Conservation (phyloP, 2,329 filamentous ascomycete genomes). For the Rhytidhysteron rufulum region DNA sequence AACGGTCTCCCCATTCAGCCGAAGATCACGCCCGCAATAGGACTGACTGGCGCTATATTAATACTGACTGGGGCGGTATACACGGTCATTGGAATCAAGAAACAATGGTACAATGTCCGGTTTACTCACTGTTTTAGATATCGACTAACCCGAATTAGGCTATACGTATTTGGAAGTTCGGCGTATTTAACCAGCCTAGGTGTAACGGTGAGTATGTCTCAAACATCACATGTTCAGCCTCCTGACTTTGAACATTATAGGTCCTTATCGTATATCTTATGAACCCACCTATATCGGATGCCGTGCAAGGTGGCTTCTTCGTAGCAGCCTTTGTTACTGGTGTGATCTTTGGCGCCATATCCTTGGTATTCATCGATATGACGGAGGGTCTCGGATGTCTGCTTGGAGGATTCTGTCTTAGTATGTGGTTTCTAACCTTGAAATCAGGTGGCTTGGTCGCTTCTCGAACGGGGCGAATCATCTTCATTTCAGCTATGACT, state of each 20-base stretch:
- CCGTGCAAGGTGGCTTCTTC: constrained; percentile 81
- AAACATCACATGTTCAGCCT: background rate
- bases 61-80: constrained; percentile 69
- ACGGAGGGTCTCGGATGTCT: constrained; percentile 81
- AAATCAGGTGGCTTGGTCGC: constrained; percentile 71
- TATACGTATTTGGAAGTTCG: constrained; percentile 65
- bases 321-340: constrained; percentile 73
- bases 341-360: constrained; percentile 65
- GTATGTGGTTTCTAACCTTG: constrained; percentile 86
- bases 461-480: constrained; percentile 59
- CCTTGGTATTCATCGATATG: constrained; percentile 77
- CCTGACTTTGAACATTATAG: constrained; percentile 16
- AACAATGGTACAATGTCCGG: constrained; percentile 51
- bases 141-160: constrained; percentile 23
- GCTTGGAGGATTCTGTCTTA: constrained; percentile 79
- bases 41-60: constrained; percentile 72
- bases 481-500: constrained; percentile 73
- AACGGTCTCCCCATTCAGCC: constrained; percentile 65
- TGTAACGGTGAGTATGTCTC: constrained; percentile 52
- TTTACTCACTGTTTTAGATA: background rate
- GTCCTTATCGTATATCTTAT: constrained; percentile 86
- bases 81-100: constrained; percentile 77
- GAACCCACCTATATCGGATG: constrained; percentile 69
- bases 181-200: constrained; percentile 70
- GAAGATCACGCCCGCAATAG: constrained; percentile 73